These are phyloP conservation scores for Trichoderma aggressivum DNA, from an alignment of 2,329 filamentous ascomycete species.

Conservation along the genomic window DNA sequence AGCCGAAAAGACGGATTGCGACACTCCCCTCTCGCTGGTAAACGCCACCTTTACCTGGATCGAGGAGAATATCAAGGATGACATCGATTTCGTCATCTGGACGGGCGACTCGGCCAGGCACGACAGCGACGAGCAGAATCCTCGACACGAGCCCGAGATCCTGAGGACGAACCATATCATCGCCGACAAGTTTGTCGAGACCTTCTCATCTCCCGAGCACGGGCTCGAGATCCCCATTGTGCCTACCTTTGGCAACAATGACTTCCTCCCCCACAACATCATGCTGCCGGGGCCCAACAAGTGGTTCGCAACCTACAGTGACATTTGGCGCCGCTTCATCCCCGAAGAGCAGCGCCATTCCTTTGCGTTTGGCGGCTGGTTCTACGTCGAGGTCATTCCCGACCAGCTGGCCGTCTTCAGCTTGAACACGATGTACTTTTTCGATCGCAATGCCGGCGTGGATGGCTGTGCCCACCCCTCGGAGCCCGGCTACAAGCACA, in stretches of 20 bases:
- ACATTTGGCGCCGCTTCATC: conserved; percentile 83
- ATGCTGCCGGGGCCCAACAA: conserved; percentile 79
- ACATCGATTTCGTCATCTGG: conserved; percentile 88
- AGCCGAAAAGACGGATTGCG: conserved; percentile 83
- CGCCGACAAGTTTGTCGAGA: conserved; percentile 70
- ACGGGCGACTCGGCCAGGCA: conserved; percentile 88
- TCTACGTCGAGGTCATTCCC: conserved; percentile 87
- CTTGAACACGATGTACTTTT: conserved; percentile 95
- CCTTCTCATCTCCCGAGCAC: conserved; percentile 63
- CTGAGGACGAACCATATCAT: conserved; percentile 71
- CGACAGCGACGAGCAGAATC: conserved; percentile 78
- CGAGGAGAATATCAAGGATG: conserved; percentile 67
- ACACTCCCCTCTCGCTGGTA: conserved; percentile 74
- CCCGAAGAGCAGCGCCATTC: conserved; percentile 88
- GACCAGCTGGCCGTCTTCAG: conserved; percentile 84
- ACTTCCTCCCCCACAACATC: conserved; percentile 96
- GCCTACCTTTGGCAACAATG: conserved; percentile 93
- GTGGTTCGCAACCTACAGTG: conserved; percentile 74
- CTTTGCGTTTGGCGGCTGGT: conserved; percentile 93
- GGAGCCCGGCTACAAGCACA: conserved; percentile 88
- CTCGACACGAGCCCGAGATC: conserved; percentile 74
- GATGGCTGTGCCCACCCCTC: conserved; percentile 77
- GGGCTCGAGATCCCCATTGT: conserved; percentile 71
- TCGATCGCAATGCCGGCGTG: conserved; percentile 86
- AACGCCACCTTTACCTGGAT: conserved; percentile 93